Evolutionary conservation across 164 flowering plant species (phyloP), one percentile per base, ranked within the genome.

Genomic region (Berberis thunbergii): DNA sequence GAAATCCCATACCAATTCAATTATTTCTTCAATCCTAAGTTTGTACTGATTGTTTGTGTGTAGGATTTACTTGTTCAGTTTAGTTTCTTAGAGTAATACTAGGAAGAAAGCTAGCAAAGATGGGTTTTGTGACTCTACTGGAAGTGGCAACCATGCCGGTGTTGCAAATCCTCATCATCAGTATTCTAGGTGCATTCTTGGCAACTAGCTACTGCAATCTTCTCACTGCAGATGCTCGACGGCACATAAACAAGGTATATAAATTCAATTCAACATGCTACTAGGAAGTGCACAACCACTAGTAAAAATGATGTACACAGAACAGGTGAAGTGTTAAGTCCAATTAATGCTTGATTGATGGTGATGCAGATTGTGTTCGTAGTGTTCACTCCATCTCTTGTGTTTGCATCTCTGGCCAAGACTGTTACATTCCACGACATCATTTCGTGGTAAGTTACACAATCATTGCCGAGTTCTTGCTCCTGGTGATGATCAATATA

Each of bases 351-450:
- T 26, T 26, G 26, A 26, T 26, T 62, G 10, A 4, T 57, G 7
- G 56, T 8, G 39, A 46, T 76, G 82, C 87, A 95, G 99, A 68
- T 91, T 43, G 97, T 91, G 64, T 95, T 91, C 75, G 57, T 78
- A 61, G 84, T 82, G 12, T 91, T 95, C 73, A 86, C 88, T 45
- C 99, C 99, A 0, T 63, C 84, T 0, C 89, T 95, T 60, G 76
- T 89, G 74, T 89, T 95, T 73, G 78, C 96, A 6, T 79, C 77
- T 78, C 78, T 95, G 7, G 90, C 92, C 61, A 72, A 80, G 74
- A 81, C 96, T 44, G 96, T 94, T 6, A 85, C 96, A 0, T 62
- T 91, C 38, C 62, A 89, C 64, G 94, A 91, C 73, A 84, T 95
- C 38, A 81, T 91, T 61, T 87, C 97, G 58, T 95, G 99, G 97